A percentile compares a stretch with the other conserved stretches of the same genome.
Conservation (phyloP, 2,329 filamentous ascomycete species). For the Fusarium haematococcum region DNA sequence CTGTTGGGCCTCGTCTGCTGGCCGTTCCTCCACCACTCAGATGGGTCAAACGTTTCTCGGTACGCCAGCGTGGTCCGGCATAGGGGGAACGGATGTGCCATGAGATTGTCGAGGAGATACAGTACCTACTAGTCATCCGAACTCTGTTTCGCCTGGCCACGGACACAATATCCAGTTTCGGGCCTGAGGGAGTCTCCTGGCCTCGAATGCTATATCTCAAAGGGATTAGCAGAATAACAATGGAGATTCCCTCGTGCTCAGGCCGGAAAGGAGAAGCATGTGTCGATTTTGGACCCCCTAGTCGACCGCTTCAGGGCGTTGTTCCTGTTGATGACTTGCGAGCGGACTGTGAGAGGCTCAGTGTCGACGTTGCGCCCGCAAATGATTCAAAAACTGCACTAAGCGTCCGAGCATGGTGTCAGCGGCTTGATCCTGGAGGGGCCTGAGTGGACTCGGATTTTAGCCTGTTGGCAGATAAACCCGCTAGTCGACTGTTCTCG, state of each 20-base stretch:
- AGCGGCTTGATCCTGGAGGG: conserved; percentile 35
- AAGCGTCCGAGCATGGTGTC: conserved; percentile 41
- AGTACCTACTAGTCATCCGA: not conserved
- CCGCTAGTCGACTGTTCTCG: conserved; percentile 12
- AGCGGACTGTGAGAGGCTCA: conserved; percentile 36
- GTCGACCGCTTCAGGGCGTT: conserved; percentile 23
- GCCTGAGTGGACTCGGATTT: conserved; percentile 29
- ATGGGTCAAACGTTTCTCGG: not conserved
- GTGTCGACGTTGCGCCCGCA: conserved; percentile 44
- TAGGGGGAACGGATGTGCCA: not conserved
- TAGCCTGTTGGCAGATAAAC: conserved; percentile 28
- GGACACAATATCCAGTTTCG: not conserved
- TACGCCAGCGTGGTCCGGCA: not conserved
- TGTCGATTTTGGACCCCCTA: conserved; percentile 20
- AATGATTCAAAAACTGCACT: conserved; percentile 42
- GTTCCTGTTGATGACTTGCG: conserved; percentile 33
- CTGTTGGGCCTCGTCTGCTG: not conserved
- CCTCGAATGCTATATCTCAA: conserved; percentile 3
- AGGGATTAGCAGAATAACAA: not conserved
- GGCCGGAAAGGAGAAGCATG: conserved; percentile 23
- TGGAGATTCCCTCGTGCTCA: conserved; percentile 20
- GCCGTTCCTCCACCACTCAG: not conserved
- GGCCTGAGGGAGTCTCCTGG: not conserved
- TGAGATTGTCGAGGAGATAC: not conserved
- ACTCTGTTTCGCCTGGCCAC: not conserved